Evolutionary conservation across 106 monocot genomes (phyloP).

Genomic region (Acorus gramineus): DNA sequence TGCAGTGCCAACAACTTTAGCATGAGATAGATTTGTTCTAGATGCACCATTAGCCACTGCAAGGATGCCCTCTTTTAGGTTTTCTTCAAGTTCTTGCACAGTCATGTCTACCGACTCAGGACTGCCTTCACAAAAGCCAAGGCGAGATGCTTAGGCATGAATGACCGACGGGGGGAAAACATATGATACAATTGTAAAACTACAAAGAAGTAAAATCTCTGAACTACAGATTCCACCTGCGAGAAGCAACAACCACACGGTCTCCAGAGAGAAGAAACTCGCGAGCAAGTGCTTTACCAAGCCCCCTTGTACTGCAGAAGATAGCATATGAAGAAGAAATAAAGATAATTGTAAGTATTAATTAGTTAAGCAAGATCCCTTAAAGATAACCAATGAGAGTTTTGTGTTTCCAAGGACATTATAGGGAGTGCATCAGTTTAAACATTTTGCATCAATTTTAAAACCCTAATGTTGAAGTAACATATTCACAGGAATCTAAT

Average conservation of each 20-base stretch:
- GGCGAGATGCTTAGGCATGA: conserved; percentile 4
- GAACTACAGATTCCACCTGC: conserved; percentile 47
- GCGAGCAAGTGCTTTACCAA: conserved; percentile 96
- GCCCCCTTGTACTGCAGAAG: conserved; percentile 72
- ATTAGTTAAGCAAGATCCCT: too few relatives aligned
- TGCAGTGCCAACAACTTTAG: conserved; percentile 75
- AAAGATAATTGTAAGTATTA: not conserved
- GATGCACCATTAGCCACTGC: conserved; percentile 32
- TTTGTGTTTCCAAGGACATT: too few relatives aligned
- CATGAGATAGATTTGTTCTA: conserved; percentile 41
- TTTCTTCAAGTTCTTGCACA: conserved; percentile 69
- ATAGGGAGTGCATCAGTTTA: too few relatives aligned
- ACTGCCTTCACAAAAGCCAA: conserved; percentile 54
- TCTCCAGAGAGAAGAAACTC: conserved; percentile 98
- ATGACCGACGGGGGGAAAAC: not conserved
- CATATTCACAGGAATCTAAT: too few relatives aligned
- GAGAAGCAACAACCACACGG: conserved; percentile 85
- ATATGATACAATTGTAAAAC: not conserved
- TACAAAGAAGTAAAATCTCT: not conserved
- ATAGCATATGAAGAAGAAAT: not conserved
- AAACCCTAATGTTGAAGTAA: too few relatives aligned
- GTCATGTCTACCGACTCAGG: conserved; percentile 67
- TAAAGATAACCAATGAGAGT: too few relatives aligned
- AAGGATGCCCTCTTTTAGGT: conserved; percentile 50
- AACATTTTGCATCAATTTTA: too few relatives aligned